A percentile compares a stretch with the other conserved stretches of the same genome.
These are phyloP conservation scores for Aspergillus aculeatinus DNA, from an alignment of 2,329 filamentous ascomycete species.

Conservation along the genomic window DNA sequence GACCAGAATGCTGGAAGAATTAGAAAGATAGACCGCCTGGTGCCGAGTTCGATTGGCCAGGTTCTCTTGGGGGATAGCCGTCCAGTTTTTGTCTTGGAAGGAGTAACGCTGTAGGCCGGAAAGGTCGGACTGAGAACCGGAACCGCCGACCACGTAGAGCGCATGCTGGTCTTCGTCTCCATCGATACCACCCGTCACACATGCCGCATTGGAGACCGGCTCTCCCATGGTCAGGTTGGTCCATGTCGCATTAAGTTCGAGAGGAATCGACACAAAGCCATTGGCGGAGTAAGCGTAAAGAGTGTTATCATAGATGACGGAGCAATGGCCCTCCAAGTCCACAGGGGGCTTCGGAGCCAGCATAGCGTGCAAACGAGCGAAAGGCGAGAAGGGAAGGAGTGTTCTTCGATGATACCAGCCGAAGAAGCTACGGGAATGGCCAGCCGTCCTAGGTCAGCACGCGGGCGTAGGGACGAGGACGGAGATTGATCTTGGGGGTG, in stretches of 20 bases:
- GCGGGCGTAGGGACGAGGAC: conserved; percentile 16
- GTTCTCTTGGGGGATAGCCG: conserved; percentile 54
- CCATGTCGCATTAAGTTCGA: conserved; percentile 73
- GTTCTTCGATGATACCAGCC: conserved; percentile 31
- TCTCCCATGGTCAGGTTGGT: conserved; percentile 62
- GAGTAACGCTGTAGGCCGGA: conserved; percentile 71
- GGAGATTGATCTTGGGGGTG: conserved; percentile 14
- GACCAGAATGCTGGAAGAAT: conserved; percentile 70
- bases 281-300: conserved; percentile 78
- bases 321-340: conserved; percentile 74
- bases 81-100: conserved; percentile 59
- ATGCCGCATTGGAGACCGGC: conserved; percentile 71
- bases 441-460: conserved; percentile 25
- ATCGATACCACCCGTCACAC: conserved; percentile 66
- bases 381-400: conserved; percentile 8
- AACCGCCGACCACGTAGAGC: conserved; percentile 80
- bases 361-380: conserved; percentile 52
- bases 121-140: conserved; percentile 58
- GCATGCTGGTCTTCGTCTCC: conserved; percentile 59
- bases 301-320: conserved; percentile 74
- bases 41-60: conserved; percentile 72
- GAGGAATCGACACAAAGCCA: conserved; percentile 71
- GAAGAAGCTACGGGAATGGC: conserved; percentile 26
- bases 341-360: conserved; percentile 67
- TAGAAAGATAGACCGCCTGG: conserved; percentile 70